Base-by-base conservation (phyloP, 768 basidiomycete species). In the Gloeophyllum trabeum region DNA sequence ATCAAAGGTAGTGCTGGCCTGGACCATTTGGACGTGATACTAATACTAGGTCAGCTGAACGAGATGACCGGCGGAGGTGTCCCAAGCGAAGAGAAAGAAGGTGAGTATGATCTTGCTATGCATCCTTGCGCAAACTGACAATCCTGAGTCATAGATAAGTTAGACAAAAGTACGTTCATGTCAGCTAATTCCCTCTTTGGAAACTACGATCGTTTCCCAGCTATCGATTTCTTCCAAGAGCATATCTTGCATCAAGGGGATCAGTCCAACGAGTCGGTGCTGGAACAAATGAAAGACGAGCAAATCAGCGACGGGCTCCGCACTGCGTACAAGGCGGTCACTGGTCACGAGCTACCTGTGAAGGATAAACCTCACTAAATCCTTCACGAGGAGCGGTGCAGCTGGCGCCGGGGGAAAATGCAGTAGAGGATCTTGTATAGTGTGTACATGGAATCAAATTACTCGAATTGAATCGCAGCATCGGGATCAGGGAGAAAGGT, bases 281-380 rank as follows among this genome's bases (percentile, higher is more conserved):
- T 30, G 0, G 36, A n/a, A 38, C 36, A 21, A n/a, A 25, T 43
- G 30, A 48, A 48, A 19, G 48, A 46, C 26, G 35, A 46, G 42
- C 46, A 46, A 42, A 48, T 46, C 34, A 13, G 22, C 14, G 46
- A 46, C 28, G 46, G 37, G 5, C 38, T 47, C 23, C 43, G 46
- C 24, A 4, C 10, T 20, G 24, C 25, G 14, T 47, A 40, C 37
- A 47, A 47, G 44, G 18, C 6, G 18, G 14, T 24, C 16, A 46
- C 46, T 5, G 46, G 46, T 6, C 35, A 40, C 16, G 46, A 46
- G n/a, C 24, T 46, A 23, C 43, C 43, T 24, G 21, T 40, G 7
- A 24, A 19, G 39, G 39, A 40, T 42, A 62, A 63, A 45, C 16
- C 28, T 30, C n/a, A n/a, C n/a, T n/a, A n/a, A n/a, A n/a, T n/a